Conservation (phyloP, 345 rosid genomes). For the Psidium guajava region DNA sequence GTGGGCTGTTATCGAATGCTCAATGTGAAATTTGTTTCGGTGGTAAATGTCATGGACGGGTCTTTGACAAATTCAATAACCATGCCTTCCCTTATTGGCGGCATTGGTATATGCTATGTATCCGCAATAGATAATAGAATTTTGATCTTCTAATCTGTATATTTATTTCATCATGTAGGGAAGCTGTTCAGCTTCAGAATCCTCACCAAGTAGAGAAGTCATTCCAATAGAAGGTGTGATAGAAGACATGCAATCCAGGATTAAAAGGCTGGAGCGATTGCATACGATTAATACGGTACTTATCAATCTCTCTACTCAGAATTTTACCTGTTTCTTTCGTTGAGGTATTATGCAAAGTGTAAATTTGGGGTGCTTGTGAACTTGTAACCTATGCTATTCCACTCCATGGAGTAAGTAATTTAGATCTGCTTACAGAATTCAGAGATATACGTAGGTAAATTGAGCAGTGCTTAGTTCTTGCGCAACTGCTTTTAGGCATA, state of each 20-base stretch:
- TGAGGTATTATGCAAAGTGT: neutral
- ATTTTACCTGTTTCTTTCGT: neutral
- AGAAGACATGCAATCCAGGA: slow-evolving; percentile 86
- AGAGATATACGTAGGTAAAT: neutral
- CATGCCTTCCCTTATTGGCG: neutral
- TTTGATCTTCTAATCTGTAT: neutral
- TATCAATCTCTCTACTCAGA: neutral
- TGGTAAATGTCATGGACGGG: neutral
- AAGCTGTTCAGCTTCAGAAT: slow-evolving; percentile 56
- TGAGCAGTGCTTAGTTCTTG: neutral
- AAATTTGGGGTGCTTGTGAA: neutral
- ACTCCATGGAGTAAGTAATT: neutral
- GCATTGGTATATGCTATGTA: neutral
- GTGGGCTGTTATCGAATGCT: neutral
- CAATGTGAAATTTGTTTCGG: neutral
- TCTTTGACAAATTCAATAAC: neutral
- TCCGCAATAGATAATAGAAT: neutral
- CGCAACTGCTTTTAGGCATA: neutral
- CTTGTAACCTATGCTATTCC: neutral
- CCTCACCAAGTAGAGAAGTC: slow-evolving; percentile 65
- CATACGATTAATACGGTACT: slow-evolving; percentile 84
- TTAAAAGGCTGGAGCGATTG: slow-evolving; percentile 87
- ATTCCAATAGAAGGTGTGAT: slow-evolving; percentile 58
- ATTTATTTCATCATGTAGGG: slow-evolving; percentile 32
- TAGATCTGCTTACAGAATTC: neutral